These are phyloP conservation scores for Trichoderma koningiopsis DNA, from an alignment of 2,329 filamentous ascomycete genomes.

Conservation along the genomic window DNA sequence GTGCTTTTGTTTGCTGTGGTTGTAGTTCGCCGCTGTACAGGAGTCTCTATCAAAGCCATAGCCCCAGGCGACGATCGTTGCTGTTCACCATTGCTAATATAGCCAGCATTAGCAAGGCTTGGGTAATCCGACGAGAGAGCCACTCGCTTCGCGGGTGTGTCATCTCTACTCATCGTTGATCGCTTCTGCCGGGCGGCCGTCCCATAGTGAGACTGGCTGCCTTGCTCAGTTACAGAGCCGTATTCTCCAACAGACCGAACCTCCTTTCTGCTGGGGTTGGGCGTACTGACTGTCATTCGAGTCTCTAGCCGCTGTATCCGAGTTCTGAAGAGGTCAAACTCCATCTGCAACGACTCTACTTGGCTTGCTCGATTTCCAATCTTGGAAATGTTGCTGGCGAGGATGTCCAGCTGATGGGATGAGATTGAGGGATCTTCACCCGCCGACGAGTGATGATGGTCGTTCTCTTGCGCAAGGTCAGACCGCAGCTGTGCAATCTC, in stretches of 20 bases:
- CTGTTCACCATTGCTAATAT: conserved; percentile 22
- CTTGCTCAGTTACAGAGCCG: conserved; percentile 2
- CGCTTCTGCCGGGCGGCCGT: conserved; percentile 30
- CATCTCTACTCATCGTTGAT: conserved; percentile 27
- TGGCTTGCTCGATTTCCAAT: conserved; percentile 43
- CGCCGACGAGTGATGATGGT: conserved; percentile 24
- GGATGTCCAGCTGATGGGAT: conserved; percentile 43
- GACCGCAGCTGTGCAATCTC: conserved; percentile 40
- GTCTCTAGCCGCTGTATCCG: conserved; percentile 41
- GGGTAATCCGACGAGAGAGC: conserved; percentile 33
- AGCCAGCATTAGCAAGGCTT: conserved; percentile 19
- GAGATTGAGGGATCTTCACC: conserved; percentile 31
- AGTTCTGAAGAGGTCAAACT: conserved; percentile 44
- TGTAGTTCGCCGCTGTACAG: conserved; percentile 19
- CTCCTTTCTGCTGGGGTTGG: conserved; percentile 13
- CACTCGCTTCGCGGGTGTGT: conserved; percentile 32
- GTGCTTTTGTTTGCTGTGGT: conserved; percentile 1
- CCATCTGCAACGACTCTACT: conserved; percentile 47
- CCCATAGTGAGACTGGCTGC: conserved; percentile 20
- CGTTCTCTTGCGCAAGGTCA: conserved; percentile 34
- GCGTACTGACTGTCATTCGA: conserved; percentile 8
- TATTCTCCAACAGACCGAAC: not conserved
- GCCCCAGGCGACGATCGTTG: conserved; percentile 29
- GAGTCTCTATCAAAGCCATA: not conserved
- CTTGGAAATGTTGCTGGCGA: conserved; percentile 43